These are phyloP conservation scores for Lactarius deliciosus DNA, from an alignment of 768 basidiomycete genomes.

Conservation along the genomic window DNA sequence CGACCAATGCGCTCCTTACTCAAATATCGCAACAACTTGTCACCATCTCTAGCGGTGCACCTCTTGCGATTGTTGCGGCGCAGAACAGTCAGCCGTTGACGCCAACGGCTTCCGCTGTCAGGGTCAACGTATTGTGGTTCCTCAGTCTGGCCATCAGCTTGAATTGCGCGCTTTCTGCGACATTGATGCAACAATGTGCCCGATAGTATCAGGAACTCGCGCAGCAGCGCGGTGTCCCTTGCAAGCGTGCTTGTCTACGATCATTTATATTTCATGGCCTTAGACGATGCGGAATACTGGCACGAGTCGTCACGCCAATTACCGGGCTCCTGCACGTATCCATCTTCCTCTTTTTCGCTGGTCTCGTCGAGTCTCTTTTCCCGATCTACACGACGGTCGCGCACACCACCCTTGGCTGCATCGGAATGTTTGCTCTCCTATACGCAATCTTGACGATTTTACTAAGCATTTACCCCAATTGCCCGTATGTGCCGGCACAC, in stretches of 20 bases:
- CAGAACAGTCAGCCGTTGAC: neutral
- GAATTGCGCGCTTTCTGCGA: slow-evolving; percentile 4
- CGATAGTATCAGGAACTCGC: neutral
- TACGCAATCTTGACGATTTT: slow-evolving; percentile 1
- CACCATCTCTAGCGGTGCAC: neutral
- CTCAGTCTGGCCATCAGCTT: slow-evolving; percentile 17
- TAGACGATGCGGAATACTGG: neutral
- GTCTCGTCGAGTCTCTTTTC: slow-evolving; percentile 24
- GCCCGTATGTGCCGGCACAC: neutral
- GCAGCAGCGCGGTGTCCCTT: too few relatives aligned
- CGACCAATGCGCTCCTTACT: neutral
- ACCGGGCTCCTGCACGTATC: slow-evolving; percentile 7
- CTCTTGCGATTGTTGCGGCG: too few relatives aligned
- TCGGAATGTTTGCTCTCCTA: neutral
- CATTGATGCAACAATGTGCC: neutral
- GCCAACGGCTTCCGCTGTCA: slow-evolving; percentile 4
- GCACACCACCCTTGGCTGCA: slow-evolving; percentile 5
- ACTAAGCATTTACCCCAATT: neutral
- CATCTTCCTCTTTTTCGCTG: slow-evolving; percentile 13
- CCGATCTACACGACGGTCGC: slow-evolving; percentile 16
- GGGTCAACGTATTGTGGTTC: slow-evolving; percentile 20
- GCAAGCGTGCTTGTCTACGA: neutral
- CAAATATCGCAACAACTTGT: slow-evolving; percentile 20
- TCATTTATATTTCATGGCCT: neutral
- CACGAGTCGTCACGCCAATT: neutral